phyloP scores from a whole-genome alignment of 2,329 filamentous ascomycete genomes.

The Coniosporium tulheliwenetii region DNA sequence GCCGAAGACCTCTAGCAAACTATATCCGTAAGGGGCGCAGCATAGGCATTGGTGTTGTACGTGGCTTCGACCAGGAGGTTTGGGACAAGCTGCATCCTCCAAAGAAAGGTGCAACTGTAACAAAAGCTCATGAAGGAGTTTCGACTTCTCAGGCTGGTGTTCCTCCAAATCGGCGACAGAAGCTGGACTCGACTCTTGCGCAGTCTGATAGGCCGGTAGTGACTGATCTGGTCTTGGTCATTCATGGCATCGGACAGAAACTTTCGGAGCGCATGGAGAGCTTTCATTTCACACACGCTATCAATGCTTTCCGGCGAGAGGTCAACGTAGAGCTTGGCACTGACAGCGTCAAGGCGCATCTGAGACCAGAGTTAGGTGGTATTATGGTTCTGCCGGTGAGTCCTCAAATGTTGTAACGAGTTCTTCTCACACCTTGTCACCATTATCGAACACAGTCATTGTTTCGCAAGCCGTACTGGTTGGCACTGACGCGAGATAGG shows the following conservation, averaged over 20 bases:
- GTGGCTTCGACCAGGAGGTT: slow-evolving; percentile 64
- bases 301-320: slow-evolving; percentile 75
- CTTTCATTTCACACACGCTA: slow-evolving; percentile 92
- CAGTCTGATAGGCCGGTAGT: slow-evolving; percentile 52
- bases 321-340: slow-evolving; percentile 72
- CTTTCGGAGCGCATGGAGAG: slow-evolving; percentile 88
- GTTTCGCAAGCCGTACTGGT: background rate
- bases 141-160: slow-evolving; percentile 27
- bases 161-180: slow-evolving; percentile 21
- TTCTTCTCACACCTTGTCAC: no score
- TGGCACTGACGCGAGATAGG: slow-evolving; percentile 8
- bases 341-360: slow-evolving; percentile 55
- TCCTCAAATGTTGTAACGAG: background rate
- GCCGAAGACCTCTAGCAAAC: slow-evolving; percentile 63
- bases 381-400: slow-evolving; percentile 73
- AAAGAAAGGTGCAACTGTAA: slow-evolving; percentile 22
- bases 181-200: slow-evolving; percentile 43
- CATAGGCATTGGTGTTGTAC: slow-evolving; percentile 74
- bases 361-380: slow-evolving; percentile 65
- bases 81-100: slow-evolving; percentile 62
- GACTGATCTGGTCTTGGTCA: slow-evolving; percentile 76
- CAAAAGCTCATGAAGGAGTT: slow-evolving; percentile 27
- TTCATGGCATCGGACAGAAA: slow-evolving; percentile 95
- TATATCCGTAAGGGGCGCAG: slow-evolving; percentile 65
- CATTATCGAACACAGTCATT: no score